phyloP scores from a whole-genome alignment of 768 basidiomycete species.

The Trametes cubensis region DNA sequence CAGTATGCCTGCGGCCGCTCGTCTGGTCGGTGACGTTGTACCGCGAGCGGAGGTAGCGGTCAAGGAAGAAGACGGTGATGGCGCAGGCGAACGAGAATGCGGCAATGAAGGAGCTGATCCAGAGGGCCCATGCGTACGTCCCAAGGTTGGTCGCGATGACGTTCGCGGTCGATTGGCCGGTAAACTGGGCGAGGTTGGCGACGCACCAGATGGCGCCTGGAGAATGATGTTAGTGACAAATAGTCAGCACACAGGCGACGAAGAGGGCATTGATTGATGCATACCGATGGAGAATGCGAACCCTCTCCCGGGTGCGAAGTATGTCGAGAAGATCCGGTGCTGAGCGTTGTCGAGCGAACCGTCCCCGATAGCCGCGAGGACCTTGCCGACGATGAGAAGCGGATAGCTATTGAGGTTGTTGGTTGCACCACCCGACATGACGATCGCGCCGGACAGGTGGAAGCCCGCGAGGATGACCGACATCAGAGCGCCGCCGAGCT shows the following conservation, averaged over 20 bases:
- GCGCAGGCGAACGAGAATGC: conserved; percentile 44
- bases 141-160: conserved; percentile 42
- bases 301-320: conserved; percentile 46
- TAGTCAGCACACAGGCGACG: neutral
- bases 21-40: conserved; percentile 44
- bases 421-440: conserved; percentile 44
- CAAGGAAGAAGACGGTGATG: conserved; percentile 39
- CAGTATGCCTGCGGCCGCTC: conserved; percentile 35
- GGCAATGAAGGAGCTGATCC: conserved; percentile 44
- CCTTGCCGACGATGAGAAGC: conserved; percentile 44
- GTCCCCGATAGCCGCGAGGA: conserved; percentile 44
- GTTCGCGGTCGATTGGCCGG: conserved; percentile 46
- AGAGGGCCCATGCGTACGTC: conserved; percentile 45
- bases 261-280: neutral
- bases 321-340: conserved; percentile 47
- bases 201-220: conserved; percentile 42
- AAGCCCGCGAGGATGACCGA: conserved; percentile 42
- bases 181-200: conserved; percentile 45
- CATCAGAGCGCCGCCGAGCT: conserved; percentile 42
- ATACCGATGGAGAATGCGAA: conserved; percentile 42
- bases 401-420: conserved; percentile 43
- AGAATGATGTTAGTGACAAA: neutral
- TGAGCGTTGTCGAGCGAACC: conserved; percentile 47
- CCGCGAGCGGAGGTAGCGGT: conserved; percentile 38
- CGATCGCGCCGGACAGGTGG: conserved; percentile 40